These are phyloP conservation scores for Auriscalpium vulgare DNA, from an alignment of 768 basidiomycete species.

Conservation along the genomic window DNA sequence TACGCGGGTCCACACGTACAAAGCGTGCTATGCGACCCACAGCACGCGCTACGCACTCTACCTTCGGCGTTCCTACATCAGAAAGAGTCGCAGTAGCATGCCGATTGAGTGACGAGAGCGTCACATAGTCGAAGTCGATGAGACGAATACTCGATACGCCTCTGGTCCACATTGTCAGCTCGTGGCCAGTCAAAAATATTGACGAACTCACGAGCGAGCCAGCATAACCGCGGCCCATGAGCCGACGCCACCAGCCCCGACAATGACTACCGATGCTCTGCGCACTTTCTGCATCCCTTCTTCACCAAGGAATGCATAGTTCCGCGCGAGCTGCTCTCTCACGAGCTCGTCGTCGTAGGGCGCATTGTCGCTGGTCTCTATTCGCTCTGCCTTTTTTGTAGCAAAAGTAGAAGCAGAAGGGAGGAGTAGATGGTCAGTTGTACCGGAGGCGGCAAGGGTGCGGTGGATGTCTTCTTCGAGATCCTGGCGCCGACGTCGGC, in stretches of 20 bases:
- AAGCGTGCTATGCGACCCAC: slow-evolving; percentile 74
- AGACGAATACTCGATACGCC: slow-evolving; percentile 71
- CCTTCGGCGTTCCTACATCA: slow-evolving; percentile 94
- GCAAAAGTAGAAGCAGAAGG: slow-evolving; percentile 1
- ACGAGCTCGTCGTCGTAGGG: slow-evolving; percentile 74
- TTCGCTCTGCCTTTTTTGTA: not conserved
- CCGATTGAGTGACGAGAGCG: slow-evolving; percentile 88
- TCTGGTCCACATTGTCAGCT: slow-evolving; percentile 26
- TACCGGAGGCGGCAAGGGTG: slow-evolving; percentile 29
- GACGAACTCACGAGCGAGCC: slow-evolving; percentile 65
- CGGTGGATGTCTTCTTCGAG: slow-evolving; percentile 51
- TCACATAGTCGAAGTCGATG: slow-evolving; percentile 96
- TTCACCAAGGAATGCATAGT: slow-evolving; percentile 92
- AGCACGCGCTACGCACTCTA: slow-evolving; percentile 61
- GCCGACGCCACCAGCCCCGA: slow-evolving; percentile 96
- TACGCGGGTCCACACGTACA: slow-evolving; percentile 75
- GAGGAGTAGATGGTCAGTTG: slow-evolving; percentile 1
- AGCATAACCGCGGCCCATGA: slow-evolving; percentile 96
- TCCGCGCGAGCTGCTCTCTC: slow-evolving; percentile 84
- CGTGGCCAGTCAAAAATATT: not conserved
- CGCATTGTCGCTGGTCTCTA: slow-evolving; percentile 7
- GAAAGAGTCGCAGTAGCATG: slow-evolving; percentile 85
- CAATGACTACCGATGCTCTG: slow-evolving; percentile 68
- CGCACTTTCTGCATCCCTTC: slow-evolving; percentile 79
- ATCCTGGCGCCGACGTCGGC: slow-evolving; percentile 38